Percentiles rank a stretch among this genome's conserved stretches.
phyloP scores from a whole-genome alignment of 2,329 filamentous ascomycete genomes.

The Exophiala sp. region DNA sequence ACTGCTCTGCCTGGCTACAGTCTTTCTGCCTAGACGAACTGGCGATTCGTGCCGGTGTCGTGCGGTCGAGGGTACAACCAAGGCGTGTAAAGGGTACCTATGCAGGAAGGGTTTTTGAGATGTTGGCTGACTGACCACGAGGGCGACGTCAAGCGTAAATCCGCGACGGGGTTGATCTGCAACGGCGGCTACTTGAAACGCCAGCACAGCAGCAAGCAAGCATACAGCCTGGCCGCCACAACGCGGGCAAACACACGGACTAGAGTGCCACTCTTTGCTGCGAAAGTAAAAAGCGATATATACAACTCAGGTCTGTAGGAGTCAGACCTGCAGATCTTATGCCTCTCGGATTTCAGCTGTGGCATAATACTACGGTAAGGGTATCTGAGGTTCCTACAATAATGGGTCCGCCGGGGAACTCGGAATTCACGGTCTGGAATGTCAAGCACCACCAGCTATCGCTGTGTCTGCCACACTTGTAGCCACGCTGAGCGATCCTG shows the following conservation, averaged over 20 bases:
- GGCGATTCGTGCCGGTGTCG: background rate
- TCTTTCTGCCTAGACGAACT: background rate
- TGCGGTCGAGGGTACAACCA: background rate
- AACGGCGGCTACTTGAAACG: slow-evolving; percentile 26
- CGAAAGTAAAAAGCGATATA: too few relatives aligned
- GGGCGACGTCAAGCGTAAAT: slow-evolving; percentile 17
- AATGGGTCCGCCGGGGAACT: background rate
- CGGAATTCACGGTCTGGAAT: background rate
- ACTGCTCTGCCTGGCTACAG: slow-evolving; percentile 6
- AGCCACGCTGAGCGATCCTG: background rate
- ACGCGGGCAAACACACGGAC: background rate
- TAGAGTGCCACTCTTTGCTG: background rate
- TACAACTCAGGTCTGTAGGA: too few relatives aligned
- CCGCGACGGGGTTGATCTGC: slow-evolving; percentile 18
- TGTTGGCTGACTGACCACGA: slow-evolving; percentile 10
- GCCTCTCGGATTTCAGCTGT: too few relatives aligned
- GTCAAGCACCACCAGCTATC: background rate
- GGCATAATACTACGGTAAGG: background rate
- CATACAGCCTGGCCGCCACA: background rate
- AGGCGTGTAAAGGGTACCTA: background rate
- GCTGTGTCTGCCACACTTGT: background rate
- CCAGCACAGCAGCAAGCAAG: slow-evolving; percentile 4
- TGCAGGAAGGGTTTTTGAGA: slow-evolving; percentile 1
- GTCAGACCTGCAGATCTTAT: too few relatives aligned
- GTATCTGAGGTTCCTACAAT: background rate